Evolutionary conservation across 768 basidiomycete species (phyloP).

Genomic region (Tubosaeta sp.): DNA sequence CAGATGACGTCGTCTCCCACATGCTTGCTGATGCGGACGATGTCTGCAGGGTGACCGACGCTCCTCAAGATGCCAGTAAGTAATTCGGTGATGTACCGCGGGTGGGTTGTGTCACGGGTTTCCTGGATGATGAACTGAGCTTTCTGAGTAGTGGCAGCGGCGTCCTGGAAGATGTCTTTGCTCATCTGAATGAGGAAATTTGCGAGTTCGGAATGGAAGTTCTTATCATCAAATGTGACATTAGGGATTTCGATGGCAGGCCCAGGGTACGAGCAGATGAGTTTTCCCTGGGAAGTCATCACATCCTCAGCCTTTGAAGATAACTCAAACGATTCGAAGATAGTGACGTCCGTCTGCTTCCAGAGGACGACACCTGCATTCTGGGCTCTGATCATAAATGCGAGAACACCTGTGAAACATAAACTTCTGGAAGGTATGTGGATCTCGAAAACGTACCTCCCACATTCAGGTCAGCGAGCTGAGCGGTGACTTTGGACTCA

Average conservation of each 20-base stretch:
- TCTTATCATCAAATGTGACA: constrained; percentile 20
- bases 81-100: constrained; percentile 43
- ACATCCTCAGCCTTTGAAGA: constrained; percentile 34
- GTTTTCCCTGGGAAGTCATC: constrained; percentile 38
- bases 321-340: constrained; percentile 46
- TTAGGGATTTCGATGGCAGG: constrained; percentile 38
- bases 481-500: constrained; percentile 3
- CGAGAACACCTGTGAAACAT: constrained; percentile 31
- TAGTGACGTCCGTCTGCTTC: constrained; percentile 19
- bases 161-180: constrained; percentile 29
- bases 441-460: constrained; percentile 12
- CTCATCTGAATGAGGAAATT: constrained; percentile 2
- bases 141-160: constrained; percentile 33
- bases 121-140: constrained; percentile 33
- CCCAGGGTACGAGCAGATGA: constrained; percentile 42
- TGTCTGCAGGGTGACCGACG: constrained; percentile 27
- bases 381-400: constrained; percentile 40
- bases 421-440: background rate
- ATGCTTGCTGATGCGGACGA: constrained; percentile 36
- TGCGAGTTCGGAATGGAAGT: constrained; percentile 32
- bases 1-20: constrained; percentile 46
- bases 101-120: constrained; percentile 35
- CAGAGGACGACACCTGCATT: constrained; percentile 46
- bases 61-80: constrained; percentile 42
- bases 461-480: constrained; percentile 14